Base-by-base conservation (phyloP, 805 yeast species). In the Starmera dryadoides region DNA sequence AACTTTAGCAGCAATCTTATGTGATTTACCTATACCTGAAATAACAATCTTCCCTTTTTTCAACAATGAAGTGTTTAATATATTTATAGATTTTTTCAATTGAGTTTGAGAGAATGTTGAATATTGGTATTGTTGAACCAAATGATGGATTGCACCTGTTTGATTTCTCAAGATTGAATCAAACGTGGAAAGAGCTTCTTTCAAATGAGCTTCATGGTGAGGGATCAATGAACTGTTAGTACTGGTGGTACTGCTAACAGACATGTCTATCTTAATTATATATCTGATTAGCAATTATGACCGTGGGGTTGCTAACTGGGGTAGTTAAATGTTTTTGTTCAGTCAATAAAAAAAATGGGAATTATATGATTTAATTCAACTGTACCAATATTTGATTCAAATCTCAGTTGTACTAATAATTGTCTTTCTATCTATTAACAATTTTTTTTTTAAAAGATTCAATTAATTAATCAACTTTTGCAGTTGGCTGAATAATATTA, bases 11-110 rank as follows among this genome's bases (percentile, higher is more conserved):
- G 87, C 94, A 26, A 87, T 83, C 59, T 86, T 86, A 60, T 66
- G 76, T 1, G 91, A 81, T 58, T 87, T 87, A 2, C 96, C 96
- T 58, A 88, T 81, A 10, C 96, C 96, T 17, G 86, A 73, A 19
- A 86, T 58, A 4, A 88, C 78, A 14, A 87, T 68, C 54, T 87
- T 86, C 6, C 93, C 89, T 17, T 76, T 72, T 30, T 57, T 52
- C 36, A 64, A 49, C 14, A 75, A 39, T 0, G 53, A 37, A 3
- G 46, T 21, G 39, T 48, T 64, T 39, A 79, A 48, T 5, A 68
- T 62, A 28, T 62, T 57, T 22, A 79, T 50, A 2, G 79, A 69
- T 29, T 55, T 56, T 33, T 58, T 57, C 44, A 77, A 47, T 40
- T 77, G 73, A 4, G 50, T 46, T 42, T 65, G 71, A 11, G 79